Base-by-base conservation (phyloP, 805 yeast genomes). In the Metschnikowia koreensis region DNA sequence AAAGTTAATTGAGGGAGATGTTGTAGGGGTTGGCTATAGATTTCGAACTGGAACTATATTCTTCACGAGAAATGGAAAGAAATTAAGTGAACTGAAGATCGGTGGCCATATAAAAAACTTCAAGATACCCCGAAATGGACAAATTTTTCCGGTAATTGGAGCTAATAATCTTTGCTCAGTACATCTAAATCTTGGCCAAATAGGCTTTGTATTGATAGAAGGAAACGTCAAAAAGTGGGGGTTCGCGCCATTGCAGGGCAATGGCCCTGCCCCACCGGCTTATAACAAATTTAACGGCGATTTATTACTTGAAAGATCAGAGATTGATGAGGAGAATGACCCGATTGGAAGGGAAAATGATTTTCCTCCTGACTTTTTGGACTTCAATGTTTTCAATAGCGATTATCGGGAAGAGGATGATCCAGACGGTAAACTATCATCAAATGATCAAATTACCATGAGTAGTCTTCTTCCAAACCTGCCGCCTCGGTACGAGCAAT, bases 171-270 rank as follows among this genome's bases (percentile, higher is more conserved):
- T 86, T 6, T 88, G 97, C 60, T 80, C 85, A 7, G 74, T 94
- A n/a, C 92, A 88, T 67, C 96, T 88, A 10, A 94, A 90, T 63
- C 70, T 94, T 50, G 99, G 99, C 16, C 93, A 89, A 60, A 77
- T 83, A 51, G 97, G 97, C 2, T 91, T 81, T 69, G 97, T 92
- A 2, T 90, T 81, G 64, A 89, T 92, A 45, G 97, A 92, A 65
- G 97, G 89, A 1, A 90, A 91, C 64, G 96, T 92, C 38, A 91
- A 91, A 66, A 90, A 88, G 66, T 91, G 97, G 97, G 96, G 97
- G 6, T 86, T 87, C 61, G 97, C 96, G n/a, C 93, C 94, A 2
- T 77, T 86, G 38, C 88, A 86, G 58, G 99, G 98, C 1, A 81
- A 79, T 45, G 86, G 91, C 52, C 86, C 96, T 3, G 96, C 98